Conservation (phyloP, 352 stramenopile species). For the Globisporangium nagaii region DNA sequence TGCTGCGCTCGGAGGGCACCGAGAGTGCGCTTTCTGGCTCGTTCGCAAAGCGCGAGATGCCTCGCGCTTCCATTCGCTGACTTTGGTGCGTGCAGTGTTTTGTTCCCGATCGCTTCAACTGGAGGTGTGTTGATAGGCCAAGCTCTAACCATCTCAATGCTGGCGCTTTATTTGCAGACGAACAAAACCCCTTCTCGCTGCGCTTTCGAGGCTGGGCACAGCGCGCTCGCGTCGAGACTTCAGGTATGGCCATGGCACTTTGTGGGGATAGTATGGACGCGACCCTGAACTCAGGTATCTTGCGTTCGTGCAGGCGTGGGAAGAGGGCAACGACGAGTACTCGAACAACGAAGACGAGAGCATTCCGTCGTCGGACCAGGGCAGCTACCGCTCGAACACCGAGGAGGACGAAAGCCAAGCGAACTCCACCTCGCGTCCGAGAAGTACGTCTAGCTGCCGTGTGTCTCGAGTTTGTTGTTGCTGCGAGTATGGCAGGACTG, state of each 20-base stretch:
- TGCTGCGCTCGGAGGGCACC: constrained; percentile 70
- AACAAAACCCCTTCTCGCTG: constrained; percentile 85
- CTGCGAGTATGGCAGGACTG: neutral
- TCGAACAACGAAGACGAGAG: constrained; percentile 58
- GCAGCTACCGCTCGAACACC: constrained; percentile 12
- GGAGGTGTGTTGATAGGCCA: neutral
- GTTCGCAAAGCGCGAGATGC: constrained; percentile 64
- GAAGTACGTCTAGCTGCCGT: constrained; percentile 49
- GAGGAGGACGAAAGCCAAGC: constrained; percentile 41
- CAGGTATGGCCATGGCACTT: constrained; percentile 22
- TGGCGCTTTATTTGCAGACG: constrained; percentile 32
- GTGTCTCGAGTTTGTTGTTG: neutral
- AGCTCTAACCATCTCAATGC: neutral
- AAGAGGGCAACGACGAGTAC: constrained; percentile 88
- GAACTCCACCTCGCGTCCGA: constrained; percentile 25
- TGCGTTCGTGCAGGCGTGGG: constrained; percentile 40
- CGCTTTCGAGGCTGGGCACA: constrained; percentile 83
- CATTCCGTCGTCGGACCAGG: constrained; percentile 9
- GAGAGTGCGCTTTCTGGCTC: constrained; percentile 80
- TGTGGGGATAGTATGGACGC: neutral
- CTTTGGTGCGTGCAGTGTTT: constrained; percentile 30
- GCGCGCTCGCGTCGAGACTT: constrained; percentile 64
- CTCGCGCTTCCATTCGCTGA: constrained; percentile 66
- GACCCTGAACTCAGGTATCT: too few relatives aligned
- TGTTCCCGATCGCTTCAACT: too few relatives aligned